A percentile compares a stretch with the other conserved stretches of the same genome.
phyloP scores from a whole-genome alignment of 495 filamentous ascomycete genomes.

The Geopyxis carbonaria region DNA sequence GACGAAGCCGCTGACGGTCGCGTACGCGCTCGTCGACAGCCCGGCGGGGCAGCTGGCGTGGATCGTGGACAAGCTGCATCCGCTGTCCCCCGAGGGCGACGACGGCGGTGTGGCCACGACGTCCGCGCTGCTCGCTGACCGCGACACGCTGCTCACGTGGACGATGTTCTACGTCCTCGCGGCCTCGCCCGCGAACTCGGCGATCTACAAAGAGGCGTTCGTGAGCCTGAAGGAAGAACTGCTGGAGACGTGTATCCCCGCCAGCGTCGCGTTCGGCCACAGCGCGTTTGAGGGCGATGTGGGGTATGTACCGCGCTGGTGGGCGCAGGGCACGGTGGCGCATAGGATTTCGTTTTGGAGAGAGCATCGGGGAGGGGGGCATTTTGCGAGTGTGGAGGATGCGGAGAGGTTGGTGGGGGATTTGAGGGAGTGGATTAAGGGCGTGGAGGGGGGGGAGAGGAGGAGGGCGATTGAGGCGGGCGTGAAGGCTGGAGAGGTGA shows the following conservation, averaged over 20 bases:
- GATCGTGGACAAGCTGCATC: constrained; percentile 54
- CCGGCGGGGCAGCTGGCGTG: constrained; percentile 46
- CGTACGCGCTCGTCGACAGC: constrained; percentile 39
- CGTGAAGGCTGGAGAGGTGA: too few species aligned
- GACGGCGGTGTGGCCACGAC: too few species aligned
- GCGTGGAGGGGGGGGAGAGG: constrained; percentile 26
- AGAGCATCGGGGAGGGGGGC: constrained; percentile 38
- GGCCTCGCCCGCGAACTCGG: constrained; percentile 36
- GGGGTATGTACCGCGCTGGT: constrained; percentile 32
- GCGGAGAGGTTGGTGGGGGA: constrained; percentile 39
- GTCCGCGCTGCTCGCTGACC: constrained; percentile 28
- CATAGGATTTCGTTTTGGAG: constrained; percentile 35
- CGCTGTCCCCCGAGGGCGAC: too few species aligned
- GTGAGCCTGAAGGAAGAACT: constrained; percentile 12
- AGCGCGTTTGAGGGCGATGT: constrained; percentile 38
- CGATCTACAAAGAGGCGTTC: constrained; percentile 41
- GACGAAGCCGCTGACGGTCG: constrained; percentile 49
- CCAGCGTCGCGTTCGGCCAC: constrained; percentile 37
- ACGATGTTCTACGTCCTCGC: constrained; percentile 11
- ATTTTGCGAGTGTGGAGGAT: constrained; percentile 45
- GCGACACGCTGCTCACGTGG: neutral
- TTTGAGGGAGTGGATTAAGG: constrained; percentile 40
- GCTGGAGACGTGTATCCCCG: constrained; percentile 9
- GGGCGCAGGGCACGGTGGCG: constrained; percentile 34
- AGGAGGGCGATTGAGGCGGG: too few species aligned